Evolutionary conservation across 1,284 basidiomycete genomes (phyloP).

Genomic region (Phellopilus nigrolimitatus): DNA sequence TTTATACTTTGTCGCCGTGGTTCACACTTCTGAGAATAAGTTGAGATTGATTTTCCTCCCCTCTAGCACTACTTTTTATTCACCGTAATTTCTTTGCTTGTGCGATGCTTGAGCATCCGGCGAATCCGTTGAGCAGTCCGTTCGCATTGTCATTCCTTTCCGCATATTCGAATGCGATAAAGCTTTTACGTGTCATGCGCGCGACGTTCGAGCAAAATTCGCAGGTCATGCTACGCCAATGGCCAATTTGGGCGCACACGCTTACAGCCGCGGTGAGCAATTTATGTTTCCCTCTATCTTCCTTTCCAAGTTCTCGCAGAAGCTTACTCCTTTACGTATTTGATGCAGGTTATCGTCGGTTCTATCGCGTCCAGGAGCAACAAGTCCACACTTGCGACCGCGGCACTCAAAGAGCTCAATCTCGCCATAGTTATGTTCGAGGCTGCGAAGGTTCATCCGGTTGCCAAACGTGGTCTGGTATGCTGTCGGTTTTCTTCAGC

Average conservation of each 20-base stretch:
- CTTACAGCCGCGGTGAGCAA: slow-evolving; percentile 37
- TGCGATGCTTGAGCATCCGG: slow-evolving; percentile 15
- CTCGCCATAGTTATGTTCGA: slow-evolving; percentile 28
- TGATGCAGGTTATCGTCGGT: slow-evolving; percentile 20
- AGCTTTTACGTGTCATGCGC: slow-evolving; percentile 3
- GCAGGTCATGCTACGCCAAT: slow-evolving; percentile 27
- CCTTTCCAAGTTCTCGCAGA: not conserved
- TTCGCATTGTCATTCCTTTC: slow-evolving; percentile 17
- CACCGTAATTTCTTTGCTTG: slow-evolving; percentile 19
- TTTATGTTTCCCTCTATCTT: not conserved
- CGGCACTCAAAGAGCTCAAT: slow-evolving; percentile 29
- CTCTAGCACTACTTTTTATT: slow-evolving; percentile 14
- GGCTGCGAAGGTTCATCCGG: slow-evolving; percentile 20
- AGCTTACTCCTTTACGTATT: not conserved
- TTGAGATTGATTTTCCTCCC: not conserved
- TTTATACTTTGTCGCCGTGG: not conserved
- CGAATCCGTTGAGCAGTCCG: slow-evolving; percentile 17
- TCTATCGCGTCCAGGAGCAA: slow-evolving; percentile 22
- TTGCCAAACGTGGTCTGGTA: slow-evolving; percentile 12
- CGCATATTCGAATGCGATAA: slow-evolving; percentile 16
- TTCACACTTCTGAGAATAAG: not conserved
- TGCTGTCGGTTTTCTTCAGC: not conserved
- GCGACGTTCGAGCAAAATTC: not conserved
- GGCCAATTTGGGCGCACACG: slow-evolving; percentile 36
- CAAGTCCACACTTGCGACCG: slow-evolving; percentile 26